Evolutionary conservation across 257 asterid species (phyloP).

Genomic region (Nicotiana knightiana): DNA sequence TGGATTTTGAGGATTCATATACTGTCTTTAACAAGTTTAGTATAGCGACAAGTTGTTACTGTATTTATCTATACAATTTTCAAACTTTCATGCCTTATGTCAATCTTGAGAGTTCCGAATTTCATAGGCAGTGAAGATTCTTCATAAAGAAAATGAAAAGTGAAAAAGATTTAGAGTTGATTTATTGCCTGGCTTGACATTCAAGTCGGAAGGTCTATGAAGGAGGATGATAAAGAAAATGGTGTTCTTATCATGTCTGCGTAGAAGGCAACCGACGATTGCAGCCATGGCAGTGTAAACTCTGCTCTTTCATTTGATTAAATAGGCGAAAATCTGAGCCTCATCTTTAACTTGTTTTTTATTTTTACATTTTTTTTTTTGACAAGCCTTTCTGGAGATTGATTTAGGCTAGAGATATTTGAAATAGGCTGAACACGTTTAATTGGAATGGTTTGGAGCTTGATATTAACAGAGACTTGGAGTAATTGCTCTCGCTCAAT

Average conservation of each 20-base stretch:
- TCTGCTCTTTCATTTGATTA: neutral
- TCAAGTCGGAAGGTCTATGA: neutral
- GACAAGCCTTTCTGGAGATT: neutral
- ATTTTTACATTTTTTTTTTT: neutral
- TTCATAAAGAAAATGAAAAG: neutral
- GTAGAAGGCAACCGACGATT: neutral
- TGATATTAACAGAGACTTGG: no score
- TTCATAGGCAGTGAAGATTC: neutral
- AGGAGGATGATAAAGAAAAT: no score
- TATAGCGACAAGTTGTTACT: neutral
- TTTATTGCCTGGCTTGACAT: neutral
- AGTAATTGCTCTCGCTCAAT: no score
- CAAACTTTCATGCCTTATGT: neutral
- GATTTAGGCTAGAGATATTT: neutral
- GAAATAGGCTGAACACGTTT: no score
- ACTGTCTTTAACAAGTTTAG: neutral
- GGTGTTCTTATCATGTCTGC: no score
- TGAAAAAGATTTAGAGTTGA: neutral
- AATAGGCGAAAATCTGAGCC: neutral
- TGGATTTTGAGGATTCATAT: neutral
- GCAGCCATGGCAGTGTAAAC: neutral
- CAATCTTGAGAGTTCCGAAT: neutral
- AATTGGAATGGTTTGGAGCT: no score
- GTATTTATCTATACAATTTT: no score
- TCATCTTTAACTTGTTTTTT: neutral